Evolutionary conservation across 1,139 yeast species (phyloP), one percentile per base, ranked within the genome.

Genomic region (Candida pseudoviswanathii): DNA sequence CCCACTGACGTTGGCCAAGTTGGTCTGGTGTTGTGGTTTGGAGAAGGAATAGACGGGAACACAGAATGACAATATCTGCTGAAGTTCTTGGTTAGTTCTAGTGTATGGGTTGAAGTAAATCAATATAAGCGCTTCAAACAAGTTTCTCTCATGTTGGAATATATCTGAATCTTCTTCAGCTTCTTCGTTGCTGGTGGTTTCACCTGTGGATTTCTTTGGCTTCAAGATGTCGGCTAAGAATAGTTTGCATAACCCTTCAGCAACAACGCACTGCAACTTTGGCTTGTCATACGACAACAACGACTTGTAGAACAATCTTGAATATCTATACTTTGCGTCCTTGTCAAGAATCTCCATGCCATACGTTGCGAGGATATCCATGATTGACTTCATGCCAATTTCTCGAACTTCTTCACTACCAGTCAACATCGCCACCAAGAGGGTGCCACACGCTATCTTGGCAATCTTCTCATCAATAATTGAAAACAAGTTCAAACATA

Each of bases 41-140:
- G 97, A 88, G 62, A 83, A 89, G 33, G 96, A 86, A 63, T 89
- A 91, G 0, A 89, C 96, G 0, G 98, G 98, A 36, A 94, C 77
- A 62, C 97, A 91, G 63, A 89, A 91, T 8, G 96, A 84, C 52
- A 92, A 80, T 1, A 89, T 87, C 67, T 94, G 98, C 49, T 86
- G 78, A 54, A 92, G 72, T 16, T 84, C 82, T 52, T 82, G 85
- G 58, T 91, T 90, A 10, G 72, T 67, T 4, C 80, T 67, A 45
- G 86, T 85, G 2, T 72, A 65, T 0, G 92, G 90, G 51, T 87
- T 85, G 67, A 89, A 91, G 60, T 90, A 92, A 1, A 88, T 80
- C 47, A 89, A 68, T 4, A 92, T 70, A 51, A 91, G 72, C 0
- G 89, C 81, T 63, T 86, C 92, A 54, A 91, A 80, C 31, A 91